These are phyloP conservation scores for Barbatosphaeria neglecta DNA, from an alignment of 495 filamentous ascomycete species.

Conservation along the genomic window DNA sequence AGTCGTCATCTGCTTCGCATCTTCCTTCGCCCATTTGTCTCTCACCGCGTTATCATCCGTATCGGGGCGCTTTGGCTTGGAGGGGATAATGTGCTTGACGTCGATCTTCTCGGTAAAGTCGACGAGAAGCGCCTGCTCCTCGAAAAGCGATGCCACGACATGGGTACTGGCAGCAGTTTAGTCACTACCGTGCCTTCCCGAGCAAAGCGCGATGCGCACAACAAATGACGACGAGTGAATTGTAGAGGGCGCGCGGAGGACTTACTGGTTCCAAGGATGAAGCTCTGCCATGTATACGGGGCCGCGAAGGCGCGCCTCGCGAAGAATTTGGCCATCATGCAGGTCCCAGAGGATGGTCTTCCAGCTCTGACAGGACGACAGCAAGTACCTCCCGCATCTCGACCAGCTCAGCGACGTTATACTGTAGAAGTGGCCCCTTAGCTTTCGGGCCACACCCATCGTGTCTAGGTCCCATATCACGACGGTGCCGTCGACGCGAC, in stretches of 20 bases:
- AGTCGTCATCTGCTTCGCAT: slow-evolving; percentile 88
- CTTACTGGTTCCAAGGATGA: slow-evolving; percentile 83
- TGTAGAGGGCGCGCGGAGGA: neutral
- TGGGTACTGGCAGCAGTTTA: slow-evolving; percentile 42
- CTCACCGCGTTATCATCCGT: slow-evolving; percentile 52
- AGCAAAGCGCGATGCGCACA: too few species aligned
- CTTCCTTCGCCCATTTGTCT: slow-evolving; percentile 80
- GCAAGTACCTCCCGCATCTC: slow-evolving; percentile 77
- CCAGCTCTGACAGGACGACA: slow-evolving; percentile 91
- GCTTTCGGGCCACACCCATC: slow-evolving; percentile 84
- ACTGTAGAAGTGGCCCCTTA: slow-evolving; percentile 81
- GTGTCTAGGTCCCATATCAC: slow-evolving; percentile 96
- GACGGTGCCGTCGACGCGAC: slow-evolving; percentile 84
- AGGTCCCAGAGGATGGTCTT: slow-evolving; percentile 93
- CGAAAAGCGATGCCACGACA: slow-evolving; percentile 82
- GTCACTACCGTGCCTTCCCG: too few species aligned
- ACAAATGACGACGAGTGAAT: neutral
- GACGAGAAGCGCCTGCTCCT: slow-evolving; percentile 81
- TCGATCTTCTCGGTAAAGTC: slow-evolving; percentile 56
- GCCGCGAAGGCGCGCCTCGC: slow-evolving; percentile 70
- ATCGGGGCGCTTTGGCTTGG: slow-evolving; percentile 60
- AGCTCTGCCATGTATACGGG: slow-evolving; percentile 92
- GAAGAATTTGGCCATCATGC: slow-evolving; percentile 45
- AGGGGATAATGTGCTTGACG: slow-evolving; percentile 65
- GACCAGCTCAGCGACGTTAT: slow-evolving; percentile 94